Base-by-base conservation (phyloP, 192 early-diverging fungal genomes). In the Backusella sp. region DNA sequence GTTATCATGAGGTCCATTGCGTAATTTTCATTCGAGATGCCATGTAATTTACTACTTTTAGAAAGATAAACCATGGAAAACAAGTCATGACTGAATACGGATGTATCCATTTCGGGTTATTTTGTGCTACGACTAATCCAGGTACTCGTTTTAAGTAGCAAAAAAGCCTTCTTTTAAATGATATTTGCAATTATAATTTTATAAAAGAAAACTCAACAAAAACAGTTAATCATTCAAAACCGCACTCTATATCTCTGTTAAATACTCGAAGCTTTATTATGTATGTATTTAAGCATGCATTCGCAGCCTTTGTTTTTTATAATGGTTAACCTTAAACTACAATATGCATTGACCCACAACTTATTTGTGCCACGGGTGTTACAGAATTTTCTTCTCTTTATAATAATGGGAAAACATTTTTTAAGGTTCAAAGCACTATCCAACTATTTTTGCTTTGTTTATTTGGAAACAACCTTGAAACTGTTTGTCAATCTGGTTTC, bases 51-150 rank as follows among this genome's bases (percentile, higher is more conserved):
- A 5, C 56, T 23, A 14, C 19, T 62, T 62, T 28, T 62, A 62
- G 56, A 59, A 59, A 59, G 56, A 28, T 59, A 28, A 59, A 59
- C 56, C 56, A 59, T 59, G 56, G 56, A 56, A 49, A 6, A n/a
- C 9, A 26, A 59, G 21, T 59, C 21, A 59, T 59, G 56, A 28
- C 8, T 19, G 23, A 59, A 26, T 26, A 62, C 56, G 56, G 56
- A 62, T 62, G 23, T 62, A 62, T 62, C 56, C 23, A 62, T 28
- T 62, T 62, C 56, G 0, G 12, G 26, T 28, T 0, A 23, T 4
- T 62, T 62, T 4, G 56, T 59, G 11, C 4, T 59, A 59, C 53
- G 21, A 59, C 11, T 12, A 6, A 59, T 59, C 53, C 53, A 59
- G 21, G 8, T 59, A 59, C 53, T 59, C 53, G 53, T 59, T 59